Evolutionary conservation across 768 basidiomycete genomes (phyloP).

Genomic region (Calocera viscosa): DNA sequence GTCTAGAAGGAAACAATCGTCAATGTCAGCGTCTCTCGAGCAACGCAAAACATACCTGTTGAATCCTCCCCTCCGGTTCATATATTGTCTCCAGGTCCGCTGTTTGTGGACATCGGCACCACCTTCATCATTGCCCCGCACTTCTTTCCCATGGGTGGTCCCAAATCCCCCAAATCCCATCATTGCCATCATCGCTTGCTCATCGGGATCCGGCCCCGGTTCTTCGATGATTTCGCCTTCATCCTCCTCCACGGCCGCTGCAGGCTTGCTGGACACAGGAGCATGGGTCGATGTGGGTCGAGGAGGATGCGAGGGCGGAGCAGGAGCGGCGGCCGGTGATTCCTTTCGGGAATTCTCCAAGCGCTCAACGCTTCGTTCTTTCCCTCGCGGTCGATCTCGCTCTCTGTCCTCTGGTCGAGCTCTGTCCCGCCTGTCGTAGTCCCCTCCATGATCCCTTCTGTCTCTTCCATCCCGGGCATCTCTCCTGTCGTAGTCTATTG

Average conservation of each 20-base stretch:
- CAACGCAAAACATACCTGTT: constrained; percentile 42
- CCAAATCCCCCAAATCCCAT: constrained; percentile 88
- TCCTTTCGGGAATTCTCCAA: background rate
- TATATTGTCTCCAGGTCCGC: constrained; percentile 93
- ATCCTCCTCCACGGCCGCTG: constrained; percentile 38
- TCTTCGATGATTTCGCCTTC: constrained; percentile 19
- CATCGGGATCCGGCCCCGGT: constrained; percentile 36
- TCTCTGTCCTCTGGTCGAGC: constrained; percentile 17
- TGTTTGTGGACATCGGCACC: constrained; percentile 57
- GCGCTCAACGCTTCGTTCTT: background rate
- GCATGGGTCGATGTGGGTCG: background rate
- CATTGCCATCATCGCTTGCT: constrained; percentile 71
- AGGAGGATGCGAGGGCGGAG: background rate
- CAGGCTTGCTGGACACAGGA: constrained; percentile 25
- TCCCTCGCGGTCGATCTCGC: background rate
- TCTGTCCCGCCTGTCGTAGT: constrained; percentile 19
- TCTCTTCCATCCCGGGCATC: constrained; percentile 18
- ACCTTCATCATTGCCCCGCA: constrained; percentile 64
- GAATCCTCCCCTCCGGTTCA: constrained; percentile 92
- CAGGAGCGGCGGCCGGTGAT: background rate
- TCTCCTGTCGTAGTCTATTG: constrained; percentile 17
- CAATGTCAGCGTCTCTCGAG: background rate
- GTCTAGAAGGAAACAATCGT: constrained; percentile 38
- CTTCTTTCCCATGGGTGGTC: constrained; percentile 73
- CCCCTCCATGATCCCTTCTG: constrained; percentile 29